Evolutionary conservation across 495 filamentous ascomycete species (phyloP).

Genomic region (Neurospora tetraspora): DNA sequence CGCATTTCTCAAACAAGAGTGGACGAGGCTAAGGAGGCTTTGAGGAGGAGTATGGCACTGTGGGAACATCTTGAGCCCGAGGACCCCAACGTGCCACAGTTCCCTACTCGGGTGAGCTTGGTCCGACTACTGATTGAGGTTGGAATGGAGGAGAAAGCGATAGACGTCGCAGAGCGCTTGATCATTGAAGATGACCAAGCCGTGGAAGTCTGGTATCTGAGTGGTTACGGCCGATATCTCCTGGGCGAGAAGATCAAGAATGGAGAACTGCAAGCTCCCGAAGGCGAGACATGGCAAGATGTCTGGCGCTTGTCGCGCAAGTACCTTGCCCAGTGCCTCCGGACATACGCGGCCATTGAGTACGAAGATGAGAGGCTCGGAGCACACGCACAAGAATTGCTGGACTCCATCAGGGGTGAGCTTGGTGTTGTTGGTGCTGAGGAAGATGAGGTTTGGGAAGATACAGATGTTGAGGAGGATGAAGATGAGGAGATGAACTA

Average conservation of each 20-base stretch:
- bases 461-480: slow-evolving; percentile 42
- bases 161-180: slow-evolving; percentile 74
- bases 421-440: slow-evolving; percentile 40
- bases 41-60: slow-evolving; percentile 61
- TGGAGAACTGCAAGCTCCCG: slow-evolving; percentile 13
- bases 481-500: slow-evolving; percentile 22
- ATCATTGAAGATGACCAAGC: slow-evolving; percentile 82
- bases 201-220: slow-evolving; percentile 94
- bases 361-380: slow-evolving; percentile 64
- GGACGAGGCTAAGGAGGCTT: slow-evolving; percentile 68
- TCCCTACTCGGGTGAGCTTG: slow-evolving; percentile 72
- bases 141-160: slow-evolving; percentile 69
- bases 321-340: slow-evolving; percentile 50
- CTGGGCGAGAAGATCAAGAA: slow-evolving; percentile 58
- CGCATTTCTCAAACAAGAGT: slow-evolving; percentile 74
- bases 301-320: slow-evolving; percentile 49
- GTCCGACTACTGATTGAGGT: slow-evolving; percentile 83
- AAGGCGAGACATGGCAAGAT: slow-evolving; percentile 34
- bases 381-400: slow-evolving; percentile 54
- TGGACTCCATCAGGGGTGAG: slow-evolving; percentile 42
- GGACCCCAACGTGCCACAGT: slow-evolving; percentile 60
- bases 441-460: slow-evolving; percentile 38
- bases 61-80: slow-evolving; percentile 72
- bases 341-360: slow-evolving; percentile 49
- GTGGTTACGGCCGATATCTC: slow-evolving; percentile 81